Evolutionary conservation across 2,329 filamentous ascomycete species (phyloP), one percentile per base, ranked within the genome.

Genomic region (Aciculosporium take): DNA sequence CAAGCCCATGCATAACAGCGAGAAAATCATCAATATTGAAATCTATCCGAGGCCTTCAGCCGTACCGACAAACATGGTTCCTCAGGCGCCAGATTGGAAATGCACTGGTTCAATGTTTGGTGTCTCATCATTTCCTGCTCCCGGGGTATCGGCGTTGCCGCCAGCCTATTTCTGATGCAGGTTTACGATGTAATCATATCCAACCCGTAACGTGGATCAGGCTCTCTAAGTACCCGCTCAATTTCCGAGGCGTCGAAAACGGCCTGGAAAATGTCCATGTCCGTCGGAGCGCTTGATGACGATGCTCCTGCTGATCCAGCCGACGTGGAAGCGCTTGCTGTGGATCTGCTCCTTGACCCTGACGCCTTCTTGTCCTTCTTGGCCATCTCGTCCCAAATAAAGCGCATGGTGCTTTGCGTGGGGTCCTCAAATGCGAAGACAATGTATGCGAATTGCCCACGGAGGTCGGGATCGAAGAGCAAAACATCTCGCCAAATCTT

Each of bases 401-500:
- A 53, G 40, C 63, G 62, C n/a, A 62, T 57, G 0, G 72, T 76
- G 58, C 67, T 74, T 53, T 74, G 69, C 37, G 56, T 52, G 4
- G 64, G 58, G 44, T 79, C 72, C 48, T 80, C 76, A 47, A 82
- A 80, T 10, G 76, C 72, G 53, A 82, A 82, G 5, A 76, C 67
- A 25, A 80, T 71, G 48, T 74, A 71, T 40, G 65, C 57, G 51
- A 82, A 77, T 43, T 75, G 72, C 15, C 77, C 76, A 12, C 71
- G 65, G 29, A 81, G 68, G 43, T 79, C 75, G 0, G 72, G 68
- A 46, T 79, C 74, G 54, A 74, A 76, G 33, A 79, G 64, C 33
- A 81, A 66, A 9, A 79, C 64, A 47, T 82, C 76, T 35, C 75
- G 67, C 78, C 78, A 82, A 38, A 81, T 65, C 56, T 75, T 69